These are phyloP conservation scores for Diutina mesorugosa DNA, from an alignment of 1,139 yeast species.

Conservation along the genomic window DNA sequence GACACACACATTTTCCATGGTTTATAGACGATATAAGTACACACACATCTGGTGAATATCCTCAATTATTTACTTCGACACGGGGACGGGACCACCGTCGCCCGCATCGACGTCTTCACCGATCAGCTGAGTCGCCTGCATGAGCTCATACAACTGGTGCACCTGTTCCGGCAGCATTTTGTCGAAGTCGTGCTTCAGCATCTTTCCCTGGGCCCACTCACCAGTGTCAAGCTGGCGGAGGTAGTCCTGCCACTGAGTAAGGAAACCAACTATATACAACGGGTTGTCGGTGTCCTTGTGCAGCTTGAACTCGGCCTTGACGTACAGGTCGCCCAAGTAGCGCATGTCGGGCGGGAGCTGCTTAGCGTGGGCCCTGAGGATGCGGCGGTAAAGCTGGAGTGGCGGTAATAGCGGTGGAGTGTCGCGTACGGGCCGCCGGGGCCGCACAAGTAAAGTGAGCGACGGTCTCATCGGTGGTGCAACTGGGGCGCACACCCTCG, in stretches of 20 bases:
- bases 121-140: constrained; percentile 40
- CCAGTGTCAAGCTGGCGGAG: constrained; percentile 61
- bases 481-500: too few species aligned
- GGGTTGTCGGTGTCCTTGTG: constrained; percentile 81
- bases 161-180: constrained; percentile 89
- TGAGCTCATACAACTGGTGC: constrained; percentile 48
- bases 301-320: constrained; percentile 79
- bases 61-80: not conserved
- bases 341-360: constrained; percentile 57
- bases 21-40: not conserved
- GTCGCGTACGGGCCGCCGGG: constrained; percentile 44
- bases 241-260: constrained; percentile 92
- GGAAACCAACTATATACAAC: constrained; percentile 81
- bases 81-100: not conserved
- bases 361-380: constrained; percentile 65
- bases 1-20: not conserved
- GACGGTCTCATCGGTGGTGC: constrained; percentile 34
- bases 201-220: constrained; percentile 59
- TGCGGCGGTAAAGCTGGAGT: constrained; percentile 55
- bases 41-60: not conserved
- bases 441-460: constrained; percentile 30
- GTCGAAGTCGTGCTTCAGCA: constrained; percentile 54
- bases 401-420: constrained; percentile 70
- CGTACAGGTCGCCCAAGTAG: constrained; percentile 79
- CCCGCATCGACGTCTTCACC: constrained; percentile 14